These are phyloP conservation scores for Trypanosoma mega DNA, from an alignment of 208 protist species.

Conservation along the genomic window DNA sequence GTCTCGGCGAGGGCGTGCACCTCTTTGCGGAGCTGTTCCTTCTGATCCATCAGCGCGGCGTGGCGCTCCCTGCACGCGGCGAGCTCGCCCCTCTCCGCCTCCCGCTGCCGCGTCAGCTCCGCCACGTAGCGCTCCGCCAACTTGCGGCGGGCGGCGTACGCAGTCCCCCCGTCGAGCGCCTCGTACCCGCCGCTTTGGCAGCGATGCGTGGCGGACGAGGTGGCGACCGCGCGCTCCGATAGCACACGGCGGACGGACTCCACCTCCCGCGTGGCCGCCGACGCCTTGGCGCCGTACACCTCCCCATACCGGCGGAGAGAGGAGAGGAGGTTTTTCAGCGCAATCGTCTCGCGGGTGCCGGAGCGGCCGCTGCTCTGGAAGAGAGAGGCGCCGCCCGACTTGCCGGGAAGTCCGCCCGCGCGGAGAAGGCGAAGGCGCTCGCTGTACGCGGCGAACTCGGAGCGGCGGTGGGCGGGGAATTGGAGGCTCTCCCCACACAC, in stretches of 20 bases:
- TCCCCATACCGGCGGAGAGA: neutral
- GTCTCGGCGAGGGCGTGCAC: constrained; percentile 37
- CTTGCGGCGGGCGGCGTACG: constrained; percentile 32
- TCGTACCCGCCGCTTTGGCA: too few species aligned
- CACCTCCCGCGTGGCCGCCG: constrained; percentile 1
- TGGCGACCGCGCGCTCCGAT: neutral
- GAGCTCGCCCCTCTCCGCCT: constrained; percentile 13
- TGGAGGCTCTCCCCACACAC: constrained; percentile 58
- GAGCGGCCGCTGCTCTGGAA: constrained; percentile 53
- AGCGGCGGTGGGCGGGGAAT: constrained; percentile 52
- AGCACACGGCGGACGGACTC: neutral
- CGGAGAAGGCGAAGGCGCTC: constrained; percentile 22
- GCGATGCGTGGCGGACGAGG: constrained; percentile 3
- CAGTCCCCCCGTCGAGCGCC: constrained; percentile 4
- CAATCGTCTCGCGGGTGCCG: constrained; percentile 50
- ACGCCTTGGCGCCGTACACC: constrained; percentile 16
- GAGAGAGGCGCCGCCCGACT: constrained; percentile 36
- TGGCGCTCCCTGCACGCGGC: constrained; percentile 22
- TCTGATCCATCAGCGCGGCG: constrained; percentile 22
- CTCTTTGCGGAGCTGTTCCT: constrained; percentile 37
- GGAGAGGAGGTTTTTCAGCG: constrained; percentile 14
- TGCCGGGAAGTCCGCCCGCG: too few species aligned
- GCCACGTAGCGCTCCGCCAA: constrained; percentile 33
- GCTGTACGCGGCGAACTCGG: constrained; percentile 40
- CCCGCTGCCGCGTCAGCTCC: constrained; percentile 25